These are phyloP conservation scores for Camelina laxa DNA, from an alignment of 345 rosid species.

Conservation along the genomic window DNA sequence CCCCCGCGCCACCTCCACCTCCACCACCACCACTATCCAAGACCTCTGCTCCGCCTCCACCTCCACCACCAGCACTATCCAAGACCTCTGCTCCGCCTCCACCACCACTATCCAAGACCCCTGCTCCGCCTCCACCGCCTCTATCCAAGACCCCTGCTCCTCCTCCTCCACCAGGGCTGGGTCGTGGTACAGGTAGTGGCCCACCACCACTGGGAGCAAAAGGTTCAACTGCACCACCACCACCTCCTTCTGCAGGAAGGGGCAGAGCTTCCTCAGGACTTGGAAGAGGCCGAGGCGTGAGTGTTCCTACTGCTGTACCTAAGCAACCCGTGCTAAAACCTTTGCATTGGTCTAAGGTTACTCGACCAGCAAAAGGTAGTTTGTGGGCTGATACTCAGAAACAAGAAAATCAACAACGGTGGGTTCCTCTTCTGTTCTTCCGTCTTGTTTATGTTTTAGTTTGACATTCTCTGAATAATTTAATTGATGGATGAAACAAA, in stretches of 20 bases:
- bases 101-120: slow-evolving; percentile 38
- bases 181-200: slow-evolving; percentile 45
- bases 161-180: slow-evolving; percentile 65
- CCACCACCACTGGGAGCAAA: slow-evolving; percentile 62
- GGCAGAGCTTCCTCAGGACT: slow-evolving; percentile 59
- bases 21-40: slow-evolving; percentile 59
- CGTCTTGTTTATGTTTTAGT: slow-evolving; percentile 24
- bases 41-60: slow-evolving; percentile 65
- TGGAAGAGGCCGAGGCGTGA: slow-evolving; percentile 65
- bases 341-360: slow-evolving; percentile 96
- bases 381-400: slow-evolving; percentile 94
- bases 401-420: slow-evolving; percentile 86
- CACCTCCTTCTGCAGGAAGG: slow-evolving; percentile 70
- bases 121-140: slow-evolving; percentile 58
- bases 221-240: slow-evolving; percentile 65
- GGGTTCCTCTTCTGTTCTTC: slow-evolving; percentile 34
- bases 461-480: not conserved
- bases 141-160: slow-evolving; percentile 61
- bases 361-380: slow-evolving; percentile 90
- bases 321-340: slow-evolving; percentile 81
- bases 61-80: slow-evolving; percentile 58
- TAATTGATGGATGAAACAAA: not conserved
- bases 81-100: slow-evolving; percentile 33
- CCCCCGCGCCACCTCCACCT: slow-evolving; percentile 63
- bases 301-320: slow-evolving; percentile 56